These are phyloP conservation scores for Xerophyta viscosa DNA, from an alignment of 106 monocot species.

Conservation along the genomic window DNA sequence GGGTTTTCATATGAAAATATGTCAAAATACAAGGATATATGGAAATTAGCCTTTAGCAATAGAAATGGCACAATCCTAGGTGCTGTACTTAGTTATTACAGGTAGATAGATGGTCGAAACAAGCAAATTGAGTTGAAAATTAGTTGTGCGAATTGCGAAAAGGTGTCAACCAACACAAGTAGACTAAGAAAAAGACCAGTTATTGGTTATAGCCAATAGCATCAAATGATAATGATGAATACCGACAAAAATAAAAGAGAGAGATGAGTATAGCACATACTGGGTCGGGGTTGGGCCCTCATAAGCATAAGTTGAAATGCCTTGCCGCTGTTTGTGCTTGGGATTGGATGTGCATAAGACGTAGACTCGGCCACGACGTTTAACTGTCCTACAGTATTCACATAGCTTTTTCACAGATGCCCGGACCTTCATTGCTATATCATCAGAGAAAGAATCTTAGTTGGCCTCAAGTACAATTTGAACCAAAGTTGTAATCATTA, in stretches of 20 bases:
- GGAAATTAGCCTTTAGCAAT: no score
- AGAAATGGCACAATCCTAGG: no score
- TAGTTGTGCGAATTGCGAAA: no score
- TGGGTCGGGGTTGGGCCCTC: constrained; percentile 26
- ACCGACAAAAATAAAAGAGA: not conserved
- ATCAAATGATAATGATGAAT: not conserved
- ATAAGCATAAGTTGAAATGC: constrained; percentile 56
- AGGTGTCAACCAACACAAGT: no score
- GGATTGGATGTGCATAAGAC: constrained; percentile 61
- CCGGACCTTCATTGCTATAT: constrained; percentile 59
- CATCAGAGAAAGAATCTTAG: not conserved
- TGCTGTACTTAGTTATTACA: no score
- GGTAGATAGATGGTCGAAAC: no score
- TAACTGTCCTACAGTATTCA: constrained; percentile 65
- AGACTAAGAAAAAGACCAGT: no score
- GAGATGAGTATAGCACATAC: constrained; percentile 19
- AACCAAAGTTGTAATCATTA: no score
- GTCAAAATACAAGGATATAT: no score
- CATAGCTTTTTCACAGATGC: constrained; percentile 84
- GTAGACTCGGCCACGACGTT: constrained; percentile 68
- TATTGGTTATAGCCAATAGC: no score
- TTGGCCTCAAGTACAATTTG: not conserved
- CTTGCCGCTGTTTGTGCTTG: constrained; percentile 79
- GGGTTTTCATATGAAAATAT: no score
- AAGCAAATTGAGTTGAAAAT: no score